Evolutionary conservation across 352 stramenopile genomes (phyloP).

Genomic region (Globisporangium barbulae): DNA sequence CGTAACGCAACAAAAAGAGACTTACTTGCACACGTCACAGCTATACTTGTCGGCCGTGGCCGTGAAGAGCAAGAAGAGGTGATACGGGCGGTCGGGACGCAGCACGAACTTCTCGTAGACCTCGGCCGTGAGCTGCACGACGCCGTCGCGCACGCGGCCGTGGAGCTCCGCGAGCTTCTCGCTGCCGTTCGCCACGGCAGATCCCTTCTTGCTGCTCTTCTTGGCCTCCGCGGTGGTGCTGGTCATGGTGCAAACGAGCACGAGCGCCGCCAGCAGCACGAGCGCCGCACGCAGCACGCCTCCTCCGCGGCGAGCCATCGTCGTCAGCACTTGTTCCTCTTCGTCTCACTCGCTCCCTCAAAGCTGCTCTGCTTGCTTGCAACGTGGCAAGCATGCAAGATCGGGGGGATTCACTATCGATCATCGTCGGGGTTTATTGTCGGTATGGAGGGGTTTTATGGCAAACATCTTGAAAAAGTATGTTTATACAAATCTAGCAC

Average conservation of each 20-base stretch:
- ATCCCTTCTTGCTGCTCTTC: constrained; percentile 36
- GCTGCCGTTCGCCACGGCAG: constrained; percentile 25
- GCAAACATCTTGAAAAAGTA: no score
- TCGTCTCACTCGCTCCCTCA: neutral
- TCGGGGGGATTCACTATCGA: neutral
- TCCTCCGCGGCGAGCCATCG: neutral
- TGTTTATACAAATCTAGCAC: no score
- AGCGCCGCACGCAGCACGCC: constrained; percentile 18
- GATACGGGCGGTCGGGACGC: constrained; percentile 74
- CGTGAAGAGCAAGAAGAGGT: constrained; percentile 78
- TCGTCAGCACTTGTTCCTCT: neutral
- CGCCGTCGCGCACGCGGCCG: constrained; percentile 43
- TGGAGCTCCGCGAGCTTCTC: constrained; percentile 69
- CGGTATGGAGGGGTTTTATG: no score
- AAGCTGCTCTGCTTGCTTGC: constrained; percentile 5
- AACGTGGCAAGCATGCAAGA: constrained; percentile 7
- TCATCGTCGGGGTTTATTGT: no score
- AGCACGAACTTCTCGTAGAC: constrained; percentile 55
- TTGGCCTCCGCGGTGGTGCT: constrained; percentile 29
- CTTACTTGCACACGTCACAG: constrained; percentile 72
- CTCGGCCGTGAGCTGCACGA: constrained; percentile 56
- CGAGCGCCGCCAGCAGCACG: constrained; percentile 34
- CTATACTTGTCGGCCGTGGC: constrained; percentile 69
- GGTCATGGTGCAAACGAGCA: constrained; percentile 30
- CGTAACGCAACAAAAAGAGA: constrained; percentile 1